These are phyloP conservation scores for Ambrosia artemisiifolia DNA, from an alignment of 129 eudicot species.

Conservation along the genomic window DNA sequence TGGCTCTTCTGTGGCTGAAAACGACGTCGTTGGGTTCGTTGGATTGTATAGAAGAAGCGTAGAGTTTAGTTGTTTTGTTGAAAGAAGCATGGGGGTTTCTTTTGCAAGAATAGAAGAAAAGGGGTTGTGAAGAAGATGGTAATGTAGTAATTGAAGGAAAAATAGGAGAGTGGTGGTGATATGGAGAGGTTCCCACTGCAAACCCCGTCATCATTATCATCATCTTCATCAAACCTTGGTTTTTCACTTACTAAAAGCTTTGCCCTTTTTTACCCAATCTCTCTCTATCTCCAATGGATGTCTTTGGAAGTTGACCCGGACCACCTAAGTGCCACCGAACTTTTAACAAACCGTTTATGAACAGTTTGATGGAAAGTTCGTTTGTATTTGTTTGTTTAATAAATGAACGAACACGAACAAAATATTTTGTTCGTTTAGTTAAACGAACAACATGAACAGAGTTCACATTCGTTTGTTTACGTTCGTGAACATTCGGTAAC, in stretches of 20 bases:
- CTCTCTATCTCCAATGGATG: too few species aligned
- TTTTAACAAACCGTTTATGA: too few species aligned
- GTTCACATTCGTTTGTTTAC: too few species aligned
- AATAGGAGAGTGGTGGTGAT: conserved; percentile 29
- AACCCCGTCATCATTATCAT: conserved; percentile 32
- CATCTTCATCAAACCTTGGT: not conserved
- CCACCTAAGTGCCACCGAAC: too few species aligned
- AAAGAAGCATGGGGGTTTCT: conserved; percentile 31
- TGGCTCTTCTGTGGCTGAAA: conserved; percentile 47
- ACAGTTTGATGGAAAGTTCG: too few species aligned
- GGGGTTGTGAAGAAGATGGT: conserved; percentile 36
- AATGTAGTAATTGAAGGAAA: conserved; percentile 30
- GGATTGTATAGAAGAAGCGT: conserved; percentile 48
- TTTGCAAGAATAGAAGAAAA: conserved; percentile 22
- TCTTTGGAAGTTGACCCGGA: too few species aligned
- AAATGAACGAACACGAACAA: too few species aligned
- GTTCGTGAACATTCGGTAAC: too few species aligned
- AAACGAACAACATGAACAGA: too few species aligned
- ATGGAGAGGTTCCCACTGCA: conserved; percentile 40
- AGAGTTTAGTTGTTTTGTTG: conserved; percentile 29
- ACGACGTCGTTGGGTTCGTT: conserved; percentile 26
- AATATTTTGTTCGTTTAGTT: too few species aligned
- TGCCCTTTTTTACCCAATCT: not conserved
- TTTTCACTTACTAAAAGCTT: not conserved
- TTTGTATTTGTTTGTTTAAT: too few species aligned